Evolutionary conservation across 352 stramenopile species (phyloP).

Genomic region (Phytophthora hibernalis): DNA sequence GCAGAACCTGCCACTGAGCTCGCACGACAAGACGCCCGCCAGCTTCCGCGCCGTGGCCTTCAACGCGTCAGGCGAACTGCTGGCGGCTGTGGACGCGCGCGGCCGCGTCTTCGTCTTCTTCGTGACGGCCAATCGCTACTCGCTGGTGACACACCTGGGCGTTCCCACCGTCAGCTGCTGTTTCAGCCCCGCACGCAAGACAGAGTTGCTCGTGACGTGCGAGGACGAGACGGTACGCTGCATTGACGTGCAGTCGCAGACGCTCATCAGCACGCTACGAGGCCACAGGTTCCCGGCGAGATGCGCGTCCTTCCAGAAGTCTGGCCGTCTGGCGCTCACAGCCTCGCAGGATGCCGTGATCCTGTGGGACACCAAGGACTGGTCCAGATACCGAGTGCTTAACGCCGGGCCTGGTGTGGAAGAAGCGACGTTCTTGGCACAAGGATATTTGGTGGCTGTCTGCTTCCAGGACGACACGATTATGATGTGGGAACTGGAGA

Average conservation of each 20-base stretch:
- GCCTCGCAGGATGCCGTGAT: constrained; percentile 83
- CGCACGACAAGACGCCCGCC: constrained; percentile 57
- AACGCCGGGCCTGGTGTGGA: constrained; percentile 78
- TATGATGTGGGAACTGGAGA: constrained; percentile 89
- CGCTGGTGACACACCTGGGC: constrained; percentile 76
- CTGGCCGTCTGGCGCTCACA: constrained; percentile 75
- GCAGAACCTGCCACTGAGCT: constrained; percentile 70
- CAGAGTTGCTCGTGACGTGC: constrained; percentile 85
- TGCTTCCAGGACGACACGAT: constrained; percentile 87
- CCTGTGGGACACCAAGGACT: constrained; percentile 87
- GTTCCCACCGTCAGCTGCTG: constrained; percentile 63
- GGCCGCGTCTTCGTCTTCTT: constrained; percentile 86
- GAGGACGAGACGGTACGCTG: constrained; percentile 84
- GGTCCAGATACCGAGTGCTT: constrained; percentile 81
- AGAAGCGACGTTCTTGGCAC: constrained; percentile 63
- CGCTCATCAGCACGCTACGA: constrained; percentile 79
- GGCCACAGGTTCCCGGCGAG: constrained; percentile 64
- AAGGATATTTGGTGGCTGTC: constrained; percentile 74
- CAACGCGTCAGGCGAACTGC: constrained; percentile 67
- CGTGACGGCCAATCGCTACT: constrained; percentile 76
- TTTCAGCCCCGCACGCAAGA: constrained; percentile 72
- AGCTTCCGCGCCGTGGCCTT: constrained; percentile 74
- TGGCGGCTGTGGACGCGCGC: constrained; percentile 78
- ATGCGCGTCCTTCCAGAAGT: constrained; percentile 75
- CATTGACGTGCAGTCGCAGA: constrained; percentile 79